Conservation (phyloP, 2,329 filamentous ascomycete genomes). For the Colletotrichum phormii region DNA sequence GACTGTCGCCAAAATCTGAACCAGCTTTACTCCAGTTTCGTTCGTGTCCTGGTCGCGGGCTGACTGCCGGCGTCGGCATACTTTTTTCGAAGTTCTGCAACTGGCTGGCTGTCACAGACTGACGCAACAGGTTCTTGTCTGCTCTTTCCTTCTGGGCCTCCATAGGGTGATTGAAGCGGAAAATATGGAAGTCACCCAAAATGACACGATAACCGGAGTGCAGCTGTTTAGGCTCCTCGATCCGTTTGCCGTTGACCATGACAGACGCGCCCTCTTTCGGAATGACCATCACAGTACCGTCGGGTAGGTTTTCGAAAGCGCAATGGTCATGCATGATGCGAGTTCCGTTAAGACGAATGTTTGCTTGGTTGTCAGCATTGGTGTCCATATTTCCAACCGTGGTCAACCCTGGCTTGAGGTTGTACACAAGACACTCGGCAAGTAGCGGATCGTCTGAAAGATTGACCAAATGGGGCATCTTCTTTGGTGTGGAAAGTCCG, state of each 20-base stretch:
- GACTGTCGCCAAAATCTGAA: conserved; percentile 82
- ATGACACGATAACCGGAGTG: conserved; percentile 96
- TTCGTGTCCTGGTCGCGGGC: conserved; percentile 75
- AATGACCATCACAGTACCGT: conserved; percentile 91
- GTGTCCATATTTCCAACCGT: conserved; percentile 95
- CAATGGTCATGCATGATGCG: conserved; percentile 95
- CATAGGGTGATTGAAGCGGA: conserved; percentile 97
- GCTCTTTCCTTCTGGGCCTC: conserved; percentile 93
- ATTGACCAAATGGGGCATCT: conserved; percentile 99
- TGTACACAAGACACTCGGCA: conserved; percentile 97
- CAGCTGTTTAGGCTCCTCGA: conserved; percentile 85
- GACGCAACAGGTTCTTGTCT: conserved; percentile 86
- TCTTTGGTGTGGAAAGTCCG: conserved; percentile 94
- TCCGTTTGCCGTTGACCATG: conserved; percentile 96
- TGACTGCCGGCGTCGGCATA: conserved; percentile 72
- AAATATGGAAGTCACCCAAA: conserved; percentile 97
- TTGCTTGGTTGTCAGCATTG: conserved; percentile 78
- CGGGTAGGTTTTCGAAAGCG: conserved; percentile 86
- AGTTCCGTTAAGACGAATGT: conserved; percentile 93
- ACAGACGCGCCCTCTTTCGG: conserved; percentile 93
- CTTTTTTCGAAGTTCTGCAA: conserved; percentile 67
- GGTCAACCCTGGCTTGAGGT: conserved; percentile 94
- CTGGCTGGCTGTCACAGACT: conserved; percentile 77
- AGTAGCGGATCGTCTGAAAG: conserved; percentile 93
- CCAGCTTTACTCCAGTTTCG: conserved; percentile 81